These are phyloP conservation scores for Penicillium manginii DNA, from an alignment of 495 filamentous ascomycete species.

Conservation along the genomic window DNA sequence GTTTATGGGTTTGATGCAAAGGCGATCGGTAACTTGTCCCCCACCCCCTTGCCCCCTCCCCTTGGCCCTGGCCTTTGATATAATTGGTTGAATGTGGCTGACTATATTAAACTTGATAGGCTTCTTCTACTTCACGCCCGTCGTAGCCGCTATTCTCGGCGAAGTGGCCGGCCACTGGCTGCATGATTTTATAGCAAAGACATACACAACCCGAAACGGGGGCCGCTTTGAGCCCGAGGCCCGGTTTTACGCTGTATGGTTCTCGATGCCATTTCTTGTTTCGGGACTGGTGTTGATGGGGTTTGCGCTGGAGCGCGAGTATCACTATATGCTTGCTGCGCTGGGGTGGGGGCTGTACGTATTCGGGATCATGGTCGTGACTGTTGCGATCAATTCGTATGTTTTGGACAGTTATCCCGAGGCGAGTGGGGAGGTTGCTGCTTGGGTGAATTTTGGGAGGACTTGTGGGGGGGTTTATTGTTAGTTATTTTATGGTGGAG, in stretches of 20 bases:
- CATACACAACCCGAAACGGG: slow-evolving; percentile 51
- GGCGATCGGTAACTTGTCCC: slow-evolving; percentile 48
- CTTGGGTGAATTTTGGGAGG: slow-evolving; percentile 54
- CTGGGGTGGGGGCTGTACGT: slow-evolving; percentile 61
- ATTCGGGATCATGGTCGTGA: slow-evolving; percentile 67
- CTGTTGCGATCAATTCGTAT: slow-evolving; percentile 63
- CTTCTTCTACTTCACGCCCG: slow-evolving; percentile 64
- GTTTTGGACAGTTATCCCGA: slow-evolving; percentile 62
- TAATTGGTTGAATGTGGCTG: not conserved
- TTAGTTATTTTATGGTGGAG: slow-evolving; percentile 54
- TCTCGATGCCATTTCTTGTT: slow-evolving; percentile 55
- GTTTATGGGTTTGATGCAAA: slow-evolving; percentile 58
- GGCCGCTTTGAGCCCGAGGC: slow-evolving; percentile 63
- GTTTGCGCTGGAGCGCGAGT: slow-evolving; percentile 53
- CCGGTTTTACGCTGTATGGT: slow-evolving; percentile 49
- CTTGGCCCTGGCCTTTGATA: too few species aligned
- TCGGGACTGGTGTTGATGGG: slow-evolving; percentile 58
- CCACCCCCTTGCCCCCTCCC: too few species aligned
- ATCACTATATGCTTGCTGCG: slow-evolving; percentile 59
- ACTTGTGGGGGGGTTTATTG: slow-evolving; percentile 53
- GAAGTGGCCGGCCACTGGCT: slow-evolving; percentile 62
- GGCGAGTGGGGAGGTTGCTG: slow-evolving; percentile 57
- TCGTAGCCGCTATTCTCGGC: slow-evolving; percentile 57
- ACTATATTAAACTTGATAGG: slow-evolving; percentile 17
- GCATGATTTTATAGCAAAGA: slow-evolving; percentile 54